These are phyloP conservation scores for Xenosphaeropsis pyriputrescens DNA, from an alignment of 2,329 filamentous ascomycete genomes.

Conservation along the genomic window DNA sequence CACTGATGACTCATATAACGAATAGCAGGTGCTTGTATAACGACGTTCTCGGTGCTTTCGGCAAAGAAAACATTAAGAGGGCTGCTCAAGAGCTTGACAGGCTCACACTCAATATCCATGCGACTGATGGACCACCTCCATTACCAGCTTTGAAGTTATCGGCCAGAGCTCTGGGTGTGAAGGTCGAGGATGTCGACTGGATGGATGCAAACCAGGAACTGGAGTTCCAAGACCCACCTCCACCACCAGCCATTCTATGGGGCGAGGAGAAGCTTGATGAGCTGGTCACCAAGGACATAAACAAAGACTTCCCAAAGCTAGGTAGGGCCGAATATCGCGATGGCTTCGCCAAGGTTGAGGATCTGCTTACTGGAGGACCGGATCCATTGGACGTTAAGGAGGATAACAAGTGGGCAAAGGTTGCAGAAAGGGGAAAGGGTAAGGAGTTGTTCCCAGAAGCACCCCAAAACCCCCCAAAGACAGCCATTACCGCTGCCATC, in stretches of 20 bases:
- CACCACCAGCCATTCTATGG: not conserved
- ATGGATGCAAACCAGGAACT: not conserved
- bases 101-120: not conserved
- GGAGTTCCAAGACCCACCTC: not conserved
- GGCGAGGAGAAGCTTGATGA: not conserved
- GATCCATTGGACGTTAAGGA: not conserved
- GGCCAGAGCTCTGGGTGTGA: too few relatives aligned
- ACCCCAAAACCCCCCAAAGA: slow-evolving; percentile 3
- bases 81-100: not conserved
- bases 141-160: not conserved
- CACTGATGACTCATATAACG: slow-evolving; percentile 31
- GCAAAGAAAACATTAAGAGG: slow-evolving; percentile 21
- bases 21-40: slow-evolving; percentile 19
- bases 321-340: not conserved
- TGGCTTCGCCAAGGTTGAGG: not conserved
- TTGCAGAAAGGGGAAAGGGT: too few relatives aligned
- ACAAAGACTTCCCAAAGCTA: not conserved
- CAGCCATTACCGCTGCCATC: not conserved
- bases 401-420: not conserved
- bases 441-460: not conserved
- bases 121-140: not conserved
- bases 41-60: slow-evolving; percentile 19
- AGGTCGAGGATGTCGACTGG: not conserved
- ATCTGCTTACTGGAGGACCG: not conserved
- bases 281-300: not conserved